Evolutionary conservation across 305 asterid genomes (phyloP).

Genomic region (Fraxinus ornus): DNA sequence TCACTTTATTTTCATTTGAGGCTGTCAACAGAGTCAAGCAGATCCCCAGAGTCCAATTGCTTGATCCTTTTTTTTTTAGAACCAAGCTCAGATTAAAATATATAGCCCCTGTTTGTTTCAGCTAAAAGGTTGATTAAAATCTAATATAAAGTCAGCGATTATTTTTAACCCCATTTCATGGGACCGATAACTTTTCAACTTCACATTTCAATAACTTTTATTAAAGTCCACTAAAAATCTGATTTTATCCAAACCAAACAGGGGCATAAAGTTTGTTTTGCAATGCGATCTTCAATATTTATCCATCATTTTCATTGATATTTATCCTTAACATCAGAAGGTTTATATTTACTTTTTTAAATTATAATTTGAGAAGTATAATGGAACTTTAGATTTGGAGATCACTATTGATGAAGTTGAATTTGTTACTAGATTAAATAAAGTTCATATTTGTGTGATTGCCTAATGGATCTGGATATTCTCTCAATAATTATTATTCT

Average conservation of each 20-base stretch:
- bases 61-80: not conserved
- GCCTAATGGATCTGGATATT: not conserved
- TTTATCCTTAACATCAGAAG: not conserved
- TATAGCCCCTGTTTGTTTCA: not conserved
- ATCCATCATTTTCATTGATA: not conserved
- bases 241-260: not conserved
- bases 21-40: not conserved
- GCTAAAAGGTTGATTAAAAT: not conserved
- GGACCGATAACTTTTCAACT: not conserved
- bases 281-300: not conserved
- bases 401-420: not conserved
- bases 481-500: not conserved
- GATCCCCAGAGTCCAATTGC: not conserved
- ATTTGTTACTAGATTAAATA: not conserved
- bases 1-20: not conserved
- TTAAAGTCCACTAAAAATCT: not conserved
- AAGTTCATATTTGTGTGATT: not conserved
- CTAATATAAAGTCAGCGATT: not conserved
- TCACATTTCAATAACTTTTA: not conserved
- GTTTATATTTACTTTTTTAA: not conserved
- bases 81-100: not conserved
- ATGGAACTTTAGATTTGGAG: not conserved
- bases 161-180: not conserved
- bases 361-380: not conserved
- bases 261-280: not conserved